Base-by-base conservation (phyloP, 768 basidiomycete species). In the Tulasnella sp. region DNA sequence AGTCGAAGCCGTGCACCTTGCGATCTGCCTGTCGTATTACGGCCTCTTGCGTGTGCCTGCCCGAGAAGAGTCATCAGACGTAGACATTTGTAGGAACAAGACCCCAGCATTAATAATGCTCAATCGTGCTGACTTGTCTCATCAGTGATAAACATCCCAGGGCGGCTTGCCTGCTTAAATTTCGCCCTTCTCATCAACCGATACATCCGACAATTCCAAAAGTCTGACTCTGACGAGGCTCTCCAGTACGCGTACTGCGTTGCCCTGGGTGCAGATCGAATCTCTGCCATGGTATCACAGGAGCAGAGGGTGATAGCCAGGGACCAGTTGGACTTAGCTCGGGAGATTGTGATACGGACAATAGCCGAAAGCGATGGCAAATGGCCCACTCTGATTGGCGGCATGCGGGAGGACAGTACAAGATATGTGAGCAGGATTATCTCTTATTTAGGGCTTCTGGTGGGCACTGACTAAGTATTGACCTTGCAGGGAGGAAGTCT, bases 301-400 rank as follows among this genome's bases (percentile, higher is more conserved):
- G 30, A 49, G n/a, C 45, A 50, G 12, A 31, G 21, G 9, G 38
- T 45, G 3, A 46, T 50, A 10, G 19, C 27, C 22, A 82, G 81
- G 65, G 87, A 92, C 68, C 92, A 96, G 66, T 72, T 90, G 41
- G 83, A 88, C 67, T 78, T 71, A 31, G 82, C 88, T 1, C 89
- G 87, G 85, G 86, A 89, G 49, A 79, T 88, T 22, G 81, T 81
- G 0, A 74, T 88, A 48, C 77, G 86, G 44, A 85, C 89, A 62
- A 84, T 92, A 65, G 84, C 89, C 1, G 87, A 87, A 66, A 76
- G 80, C 2, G 86, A 86, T 1, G 81, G 84, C 4, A 85, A 78
- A 15, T 98, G 93, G 89, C 87, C 92, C 49, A 88, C 90, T 69
- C 80, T 99, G 17, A 85, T 98, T 2, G 94, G 94, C n/a, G 91